Evolutionary conservation across 768 basidiomycete species (phyloP).

Genomic region (Boletus insuetus): DNA sequence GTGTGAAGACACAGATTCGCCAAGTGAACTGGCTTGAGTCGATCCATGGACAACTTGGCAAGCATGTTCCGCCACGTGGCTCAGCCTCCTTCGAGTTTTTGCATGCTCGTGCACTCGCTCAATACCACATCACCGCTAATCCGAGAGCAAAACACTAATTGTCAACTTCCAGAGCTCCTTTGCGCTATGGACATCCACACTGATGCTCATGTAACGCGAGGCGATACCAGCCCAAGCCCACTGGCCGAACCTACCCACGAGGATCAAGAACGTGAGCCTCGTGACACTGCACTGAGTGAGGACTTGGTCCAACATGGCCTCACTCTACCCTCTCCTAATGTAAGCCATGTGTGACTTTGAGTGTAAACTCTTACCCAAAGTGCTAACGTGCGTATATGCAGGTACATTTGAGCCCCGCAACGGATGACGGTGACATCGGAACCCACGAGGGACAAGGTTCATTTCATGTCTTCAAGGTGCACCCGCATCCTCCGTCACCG

Average conservation of each 20-base stretch:
- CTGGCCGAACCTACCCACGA: not conserved
- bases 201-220: not conserved
- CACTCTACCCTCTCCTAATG: not conserved
- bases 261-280: not conserved
- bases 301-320: not conserved
- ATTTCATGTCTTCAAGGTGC: constrained; percentile 6
- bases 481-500: not conserved
- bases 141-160: not conserved
- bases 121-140: not conserved
- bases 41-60: not conserved
- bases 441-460: not conserved
- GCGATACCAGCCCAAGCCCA: not conserved
- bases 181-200: constrained; percentile 7
- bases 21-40: not conserved
- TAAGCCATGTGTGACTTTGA: not conserved
- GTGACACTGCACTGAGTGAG: not conserved
- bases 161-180: not conserved
- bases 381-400: constrained; percentile 14
- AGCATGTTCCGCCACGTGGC: constrained; percentile 15
- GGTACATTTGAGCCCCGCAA: not conserved
- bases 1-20: not conserved
- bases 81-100: not conserved
- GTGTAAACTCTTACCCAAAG: not conserved
- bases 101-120: not conserved
- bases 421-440: not conserved